Evolutionary conservation across 768 basidiomycete species (phyloP), one percentile per base, ranked within the genome.

Genomic region (Porpolomopsis calyptriformis): DNA sequence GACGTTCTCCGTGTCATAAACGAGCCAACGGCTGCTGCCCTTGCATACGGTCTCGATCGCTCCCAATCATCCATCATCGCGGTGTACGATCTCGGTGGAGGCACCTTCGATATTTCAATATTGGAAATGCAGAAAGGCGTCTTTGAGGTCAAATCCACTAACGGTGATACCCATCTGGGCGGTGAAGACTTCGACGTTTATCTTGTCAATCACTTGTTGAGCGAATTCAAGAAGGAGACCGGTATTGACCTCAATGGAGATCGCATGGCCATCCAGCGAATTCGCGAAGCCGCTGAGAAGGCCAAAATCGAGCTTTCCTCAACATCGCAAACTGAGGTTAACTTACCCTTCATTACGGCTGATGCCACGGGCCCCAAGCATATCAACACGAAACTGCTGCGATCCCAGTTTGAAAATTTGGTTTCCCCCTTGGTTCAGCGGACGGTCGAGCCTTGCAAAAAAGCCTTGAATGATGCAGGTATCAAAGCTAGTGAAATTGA

Each of bases 81-180:
- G 35, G 96, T 99, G 48, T 99, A 98, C 63, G 96, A 99, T 73
- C 76, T 98, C 25, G 94, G 94, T 55, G 94, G 94, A 57, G 94
- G 94, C 47, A 97, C 94, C 19, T 98, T 98, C 65, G 94, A 98
- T 90, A 91, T 99, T 59, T 99, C 96, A 23, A 93, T 99, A 55
- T 74, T 99, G 46, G 93, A 97, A 70, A 98, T 98, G 91, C 91
- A 97, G 66, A 93, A 96, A 67, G 96, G 94, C 57, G 93, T 99
- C 8, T 99, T 98, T 65, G 96, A 98, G 66, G 96, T 99, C 62
- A 99, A 98, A 73, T 97, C 96, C 0, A 99, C 96, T 46, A 97
- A 97, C 60, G 96, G 96, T 62, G 94, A 99, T 66, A 98, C 96
- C 12, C 96, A 99, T 62, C 79, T 99, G 48, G 96, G 90, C 54